A percentile compares a stretch with the other conserved stretches of the same genome.
Evolutionary conservation across 805 yeast species (phyloP).

Genomic region (Zygoascus biomembranicola): DNA sequence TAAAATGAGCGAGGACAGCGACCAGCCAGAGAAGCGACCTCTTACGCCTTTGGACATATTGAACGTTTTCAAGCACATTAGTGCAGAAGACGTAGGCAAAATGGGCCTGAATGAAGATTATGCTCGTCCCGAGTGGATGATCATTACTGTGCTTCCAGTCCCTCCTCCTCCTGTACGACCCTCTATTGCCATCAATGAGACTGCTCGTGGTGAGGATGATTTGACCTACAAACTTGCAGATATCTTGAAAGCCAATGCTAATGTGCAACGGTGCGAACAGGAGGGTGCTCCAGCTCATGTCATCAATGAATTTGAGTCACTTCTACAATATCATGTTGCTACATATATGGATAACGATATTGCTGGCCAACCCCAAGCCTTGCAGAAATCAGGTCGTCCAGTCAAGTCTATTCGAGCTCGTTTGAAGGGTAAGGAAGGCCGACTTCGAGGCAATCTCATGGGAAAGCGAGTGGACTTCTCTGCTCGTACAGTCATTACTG

Average conservation of each 20-base stretch:
- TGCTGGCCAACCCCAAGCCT: conserved; percentile 99
- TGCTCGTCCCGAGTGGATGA: conserved; percentile 98
- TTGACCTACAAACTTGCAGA: conserved; percentile 95
- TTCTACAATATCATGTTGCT: conserved; percentile 95
- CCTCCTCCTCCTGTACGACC: conserved; percentile 99
- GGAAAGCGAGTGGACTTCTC: conserved; percentile 99
- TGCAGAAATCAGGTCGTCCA: conserved; percentile 98
- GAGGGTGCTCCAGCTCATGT: conserved; percentile 99
- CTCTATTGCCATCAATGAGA: conserved; percentile 93
- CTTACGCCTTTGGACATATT: conserved; percentile 83
- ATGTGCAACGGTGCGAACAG: conserved; percentile 94
- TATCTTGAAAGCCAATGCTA: conserved; percentile 90
- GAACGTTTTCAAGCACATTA: conserved; percentile 86
- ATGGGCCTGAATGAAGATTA: conserved; percentile 92
- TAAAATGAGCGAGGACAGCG: conserved; percentile 71
- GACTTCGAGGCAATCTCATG: conserved; percentile 97
- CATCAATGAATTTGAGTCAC: conserved; percentile 89
- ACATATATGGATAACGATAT: conserved; percentile 99
- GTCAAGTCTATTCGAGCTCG: conserved; percentile 98
- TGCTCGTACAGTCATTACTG: conserved; percentile 98
- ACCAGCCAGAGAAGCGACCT: conserved; percentile 86
- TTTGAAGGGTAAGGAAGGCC: conserved; percentile 98
- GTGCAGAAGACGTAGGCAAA: conserved; percentile 68
- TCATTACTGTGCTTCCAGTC: conserved; percentile 94
- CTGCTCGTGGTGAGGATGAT: conserved; percentile 99